Percentiles rank a stretch among this genome's conserved stretches.
Evolutionary conservation across 2,329 filamentous ascomycete species (phyloP).

Genomic region (Rugonectria rugulosa): DNA sequence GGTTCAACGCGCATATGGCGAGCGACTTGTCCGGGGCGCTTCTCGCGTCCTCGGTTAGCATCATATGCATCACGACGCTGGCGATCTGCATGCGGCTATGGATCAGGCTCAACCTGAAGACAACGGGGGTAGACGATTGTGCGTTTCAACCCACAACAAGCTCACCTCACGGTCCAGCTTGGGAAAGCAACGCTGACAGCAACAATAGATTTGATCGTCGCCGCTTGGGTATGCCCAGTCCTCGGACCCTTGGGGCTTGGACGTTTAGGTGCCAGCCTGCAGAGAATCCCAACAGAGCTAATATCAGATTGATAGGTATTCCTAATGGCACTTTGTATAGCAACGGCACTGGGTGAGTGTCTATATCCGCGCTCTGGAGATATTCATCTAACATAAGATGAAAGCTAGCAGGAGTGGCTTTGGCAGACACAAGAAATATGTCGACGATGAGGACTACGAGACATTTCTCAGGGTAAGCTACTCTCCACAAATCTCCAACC

Average conservation of each 20-base stretch:
- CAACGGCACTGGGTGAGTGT: slow-evolving; percentile 18
- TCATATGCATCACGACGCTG: slow-evolving; percentile 22
- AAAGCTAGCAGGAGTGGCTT: slow-evolving; percentile 21
- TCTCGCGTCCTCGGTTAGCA: slow-evolving; percentile 16
- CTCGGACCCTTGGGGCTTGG: neutral
- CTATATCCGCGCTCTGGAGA: neutral
- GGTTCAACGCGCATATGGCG: slow-evolving; percentile 15
- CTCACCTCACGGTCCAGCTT: neutral
- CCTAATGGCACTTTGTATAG: slow-evolving; percentile 14
- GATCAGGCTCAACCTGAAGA: slow-evolving; percentile 25
- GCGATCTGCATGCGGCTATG: slow-evolving; percentile 23
- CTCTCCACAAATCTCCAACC: no score
- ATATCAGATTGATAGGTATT: slow-evolving; percentile 15
- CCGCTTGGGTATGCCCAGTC: slow-evolving; percentile 20
- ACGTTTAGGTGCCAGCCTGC: neutral
- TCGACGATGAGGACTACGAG: slow-evolving; percentile 15
- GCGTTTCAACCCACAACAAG: neutral
- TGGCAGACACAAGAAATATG: slow-evolving; percentile 6
- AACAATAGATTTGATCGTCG: slow-evolving; percentile 17
- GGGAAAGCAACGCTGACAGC: slow-evolving; percentile 5
- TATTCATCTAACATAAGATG: slow-evolving; percentile 7
- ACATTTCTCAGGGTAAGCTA: slow-evolving; percentile 20
- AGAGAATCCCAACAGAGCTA: neutral
- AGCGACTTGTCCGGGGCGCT: slow-evolving; percentile 23
- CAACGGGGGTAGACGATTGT: slow-evolving; percentile 25